Conservation (phyloP, 306 rosid genomes). For the Castanea sativa region DNA sequence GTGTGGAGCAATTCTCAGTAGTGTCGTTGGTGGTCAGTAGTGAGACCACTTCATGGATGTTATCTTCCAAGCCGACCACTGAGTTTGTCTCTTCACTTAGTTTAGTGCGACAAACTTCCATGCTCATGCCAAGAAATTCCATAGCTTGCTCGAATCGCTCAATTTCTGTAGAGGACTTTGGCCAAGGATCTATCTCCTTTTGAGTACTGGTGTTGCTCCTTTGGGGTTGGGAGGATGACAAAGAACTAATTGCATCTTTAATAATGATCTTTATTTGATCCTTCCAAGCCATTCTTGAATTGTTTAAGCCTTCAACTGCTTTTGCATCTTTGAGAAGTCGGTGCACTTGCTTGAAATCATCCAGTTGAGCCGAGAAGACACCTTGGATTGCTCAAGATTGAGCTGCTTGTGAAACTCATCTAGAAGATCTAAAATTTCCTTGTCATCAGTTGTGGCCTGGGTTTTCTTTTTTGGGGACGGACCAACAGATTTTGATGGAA, state of each 20-base stretch:
- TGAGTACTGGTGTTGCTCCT: background rate
- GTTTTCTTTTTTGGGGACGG: too few relatives aligned
- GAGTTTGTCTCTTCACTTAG: conserved; percentile 10
- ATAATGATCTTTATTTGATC: conserved; percentile 14
- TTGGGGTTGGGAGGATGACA: background rate
- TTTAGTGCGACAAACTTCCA: conserved; percentile 2
- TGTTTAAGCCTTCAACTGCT: background rate
- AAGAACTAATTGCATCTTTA: too few relatives aligned
- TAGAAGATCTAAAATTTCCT: too few relatives aligned
- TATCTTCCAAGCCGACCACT: conserved; percentile 24
- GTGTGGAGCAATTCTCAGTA: background rate
- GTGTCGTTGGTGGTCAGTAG: conserved; percentile 3
- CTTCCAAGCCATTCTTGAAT: conserved; percentile 1
- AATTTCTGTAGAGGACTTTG: background rate
- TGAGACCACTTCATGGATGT: conserved; percentile 7
- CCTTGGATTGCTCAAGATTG: too few relatives aligned
- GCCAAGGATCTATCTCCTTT: background rate
- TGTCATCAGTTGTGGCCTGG: background rate
- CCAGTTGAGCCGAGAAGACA: background rate
- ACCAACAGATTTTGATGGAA: conserved; percentile 10
- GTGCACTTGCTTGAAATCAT: background rate
- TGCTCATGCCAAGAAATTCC: background rate
- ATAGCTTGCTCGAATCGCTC: conserved; percentile 9
- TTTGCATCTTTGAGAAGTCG: background rate
- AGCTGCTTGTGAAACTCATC: too few relatives aligned